These are phyloP conservation scores for Nepenthes mirabilis DNA, from an alignment of 148 eudicot species.

Conservation along the genomic window DNA sequence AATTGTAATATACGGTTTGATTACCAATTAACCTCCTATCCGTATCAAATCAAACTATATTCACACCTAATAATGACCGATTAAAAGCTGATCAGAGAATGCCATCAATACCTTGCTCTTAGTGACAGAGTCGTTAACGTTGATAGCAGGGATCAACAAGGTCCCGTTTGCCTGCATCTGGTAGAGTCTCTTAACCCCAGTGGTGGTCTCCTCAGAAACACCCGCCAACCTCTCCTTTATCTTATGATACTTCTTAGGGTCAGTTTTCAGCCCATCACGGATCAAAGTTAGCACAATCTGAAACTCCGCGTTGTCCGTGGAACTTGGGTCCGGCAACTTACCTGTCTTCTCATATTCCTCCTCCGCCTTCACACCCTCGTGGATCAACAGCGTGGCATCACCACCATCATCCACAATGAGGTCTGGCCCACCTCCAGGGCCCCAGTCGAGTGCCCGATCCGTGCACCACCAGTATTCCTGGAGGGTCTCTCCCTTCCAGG, in stretches of 20 bases:
- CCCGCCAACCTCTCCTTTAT: slow-evolving; percentile 85
- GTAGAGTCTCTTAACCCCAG: slow-evolving; percentile 98
- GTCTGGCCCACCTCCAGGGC: slow-evolving; percentile 84
- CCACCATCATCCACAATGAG: slow-evolving; percentile 96
- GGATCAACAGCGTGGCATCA: slow-evolving; percentile 80
- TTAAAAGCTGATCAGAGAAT: too few relatives aligned
- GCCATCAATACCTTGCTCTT: slow-evolving; percentile 81
- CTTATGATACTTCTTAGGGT: slow-evolving; percentile 71
- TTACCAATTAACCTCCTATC: too few relatives aligned
- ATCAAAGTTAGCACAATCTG: slow-evolving; percentile 73
- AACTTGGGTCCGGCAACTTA: slow-evolving; percentile 56
- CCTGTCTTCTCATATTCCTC: slow-evolving; percentile 61
- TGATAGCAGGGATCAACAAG: slow-evolving; percentile 89
- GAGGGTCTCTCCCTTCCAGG: slow-evolving; percentile 98
- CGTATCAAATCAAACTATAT: too few relatives aligned
- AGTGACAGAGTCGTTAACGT: slow-evolving; percentile 95
- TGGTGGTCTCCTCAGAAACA: slow-evolving; percentile 96
- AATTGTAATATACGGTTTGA: too few relatives aligned
- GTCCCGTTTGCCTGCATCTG: slow-evolving; percentile 81
- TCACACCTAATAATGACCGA: too few relatives aligned
- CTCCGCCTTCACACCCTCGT: slow-evolving; percentile 97
- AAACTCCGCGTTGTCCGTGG: slow-evolving; percentile 76
- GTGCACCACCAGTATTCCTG: slow-evolving; percentile 99
- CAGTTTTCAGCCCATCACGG: slow-evolving; percentile 59
- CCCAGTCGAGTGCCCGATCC: slow-evolving; percentile 96